These are phyloP conservation scores for Sporothrix sp. DNA, from an alignment of 2,329 filamentous ascomycete genomes.

Conservation along the genomic window DNA sequence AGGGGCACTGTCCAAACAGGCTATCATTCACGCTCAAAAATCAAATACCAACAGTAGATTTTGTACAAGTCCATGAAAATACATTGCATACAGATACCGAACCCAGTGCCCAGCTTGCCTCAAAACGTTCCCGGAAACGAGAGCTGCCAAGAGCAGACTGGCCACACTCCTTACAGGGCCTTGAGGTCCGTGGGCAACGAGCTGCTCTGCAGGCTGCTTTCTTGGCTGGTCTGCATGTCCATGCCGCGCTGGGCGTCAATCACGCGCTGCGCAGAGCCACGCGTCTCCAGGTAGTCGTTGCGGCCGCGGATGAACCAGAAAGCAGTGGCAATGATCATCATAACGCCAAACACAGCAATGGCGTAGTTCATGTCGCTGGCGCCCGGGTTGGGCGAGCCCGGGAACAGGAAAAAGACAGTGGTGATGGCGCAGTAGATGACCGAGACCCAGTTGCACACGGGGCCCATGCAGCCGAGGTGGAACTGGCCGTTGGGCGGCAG, in stretches of 20 bases:
- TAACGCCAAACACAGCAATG: slow-evolving; percentile 16
- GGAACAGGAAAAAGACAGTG: slow-evolving; percentile 17
- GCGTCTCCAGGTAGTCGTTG: slow-evolving; percentile 11
- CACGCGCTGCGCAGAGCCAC: slow-evolving; percentile 2
- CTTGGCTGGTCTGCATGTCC: neutral
- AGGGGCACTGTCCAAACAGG: too few relatives aligned
- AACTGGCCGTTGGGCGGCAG: slow-evolving; percentile 31
- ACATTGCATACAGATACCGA: too few relatives aligned
- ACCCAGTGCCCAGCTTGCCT: too few relatives aligned
- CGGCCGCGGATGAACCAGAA: slow-evolving; percentile 17
- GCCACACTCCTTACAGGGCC: neutral
- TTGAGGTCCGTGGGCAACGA: neutral
- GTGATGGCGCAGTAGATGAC: slow-evolving; percentile 16
- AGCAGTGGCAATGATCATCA: slow-evolving; percentile 14
- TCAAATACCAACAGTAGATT: too few relatives aligned
- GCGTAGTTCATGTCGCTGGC: slow-evolving; percentile 17
- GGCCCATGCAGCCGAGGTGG: slow-evolving; percentile 8
- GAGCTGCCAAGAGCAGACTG: too few relatives aligned
- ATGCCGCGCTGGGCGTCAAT: slow-evolving; percentile 11
- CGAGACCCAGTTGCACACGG: slow-evolving; percentile 13
- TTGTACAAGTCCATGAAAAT: too few relatives aligned
- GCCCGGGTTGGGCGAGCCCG: slow-evolving; percentile 13
- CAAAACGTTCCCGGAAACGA: too few relatives aligned
- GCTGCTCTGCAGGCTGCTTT: too few relatives aligned
- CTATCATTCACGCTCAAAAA: too few relatives aligned